Evolutionary conservation across 2,329 filamentous ascomycete species (phyloP).

Genomic region (Pseudonectria buxi): DNA sequence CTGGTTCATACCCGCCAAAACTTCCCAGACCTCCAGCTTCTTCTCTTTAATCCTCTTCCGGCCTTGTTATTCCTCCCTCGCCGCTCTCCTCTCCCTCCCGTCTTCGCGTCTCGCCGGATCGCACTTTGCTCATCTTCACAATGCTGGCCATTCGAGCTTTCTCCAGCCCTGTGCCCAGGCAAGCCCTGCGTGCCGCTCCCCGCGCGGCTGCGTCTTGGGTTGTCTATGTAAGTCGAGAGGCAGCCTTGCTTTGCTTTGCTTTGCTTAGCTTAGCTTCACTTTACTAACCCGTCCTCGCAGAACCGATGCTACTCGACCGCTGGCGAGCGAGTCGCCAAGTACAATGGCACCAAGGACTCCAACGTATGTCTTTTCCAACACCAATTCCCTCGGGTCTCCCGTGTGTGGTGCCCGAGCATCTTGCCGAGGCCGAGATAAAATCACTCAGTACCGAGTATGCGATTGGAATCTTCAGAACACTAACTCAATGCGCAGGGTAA

Average conservation of each 20-base stretch:
- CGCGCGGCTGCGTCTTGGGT: constrained; percentile 42
- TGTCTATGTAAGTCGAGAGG: constrained; percentile 26
- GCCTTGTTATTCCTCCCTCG: constrained; percentile 7
- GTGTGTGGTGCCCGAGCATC: constrained; percentile 19
- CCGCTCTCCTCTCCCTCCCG: constrained; percentile 13
- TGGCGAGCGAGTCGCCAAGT: constrained; percentile 77
- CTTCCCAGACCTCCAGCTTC: constrained; percentile 6
- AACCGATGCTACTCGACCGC: constrained; percentile 58
- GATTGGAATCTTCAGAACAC: constrained; percentile 15
- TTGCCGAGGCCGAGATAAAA: constrained; percentile 27
- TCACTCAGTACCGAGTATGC: constrained; percentile 31
- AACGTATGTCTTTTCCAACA: constrained; percentile 56
- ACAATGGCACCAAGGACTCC: constrained; percentile 81
- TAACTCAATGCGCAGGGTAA: constrained; percentile 60
- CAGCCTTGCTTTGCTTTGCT: constrained; percentile 1
- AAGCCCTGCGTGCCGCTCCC: constrained; percentile 67
- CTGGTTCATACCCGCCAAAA: constrained; percentile 1
- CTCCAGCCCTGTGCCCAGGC: constrained; percentile 66
- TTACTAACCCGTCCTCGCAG: constrained; percentile 27
- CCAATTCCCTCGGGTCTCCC: constrained; percentile 5
- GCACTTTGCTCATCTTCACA: constrained; percentile 34
- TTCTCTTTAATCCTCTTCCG: constrained; percentile 1
- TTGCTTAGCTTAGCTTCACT: constrained; percentile 10
- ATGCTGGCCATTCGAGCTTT: constrained; percentile 82
- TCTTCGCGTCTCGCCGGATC: constrained; percentile 14